These are phyloP conservation scores for Leccinum imitatum DNA, from an alignment of 768 basidiomycete genomes.

Conservation along the genomic window DNA sequence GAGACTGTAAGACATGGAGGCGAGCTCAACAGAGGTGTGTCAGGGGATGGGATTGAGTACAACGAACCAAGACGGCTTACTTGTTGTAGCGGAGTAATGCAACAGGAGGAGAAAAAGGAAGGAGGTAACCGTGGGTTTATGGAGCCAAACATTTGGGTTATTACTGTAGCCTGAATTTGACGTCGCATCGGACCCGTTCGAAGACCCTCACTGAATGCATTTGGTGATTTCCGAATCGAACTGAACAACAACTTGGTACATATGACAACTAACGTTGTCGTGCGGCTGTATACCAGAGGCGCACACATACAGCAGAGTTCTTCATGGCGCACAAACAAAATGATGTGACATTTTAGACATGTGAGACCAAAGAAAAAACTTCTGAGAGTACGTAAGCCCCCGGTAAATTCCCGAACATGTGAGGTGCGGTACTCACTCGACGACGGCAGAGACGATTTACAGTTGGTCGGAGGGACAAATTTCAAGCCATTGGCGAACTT, in stretches of 20 bases:
- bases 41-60: slow-evolving; percentile 1
- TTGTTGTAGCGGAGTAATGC: background rate
- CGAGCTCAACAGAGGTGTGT: slow-evolving; percentile 3
- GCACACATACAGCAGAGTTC: background rate
- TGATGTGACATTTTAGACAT: background rate
- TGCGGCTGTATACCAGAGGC: background rate
- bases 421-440: background rate
- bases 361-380: background rate
- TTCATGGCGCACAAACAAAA: background rate
- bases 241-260: background rate
- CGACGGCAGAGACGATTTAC: background rate
- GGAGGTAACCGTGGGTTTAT: background rate
- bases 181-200: slow-evolving; percentile 5
- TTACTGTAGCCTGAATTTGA: background rate
- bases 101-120: background rate
- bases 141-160: background rate
- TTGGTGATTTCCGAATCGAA: slow-evolving; percentile 13
- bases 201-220: background rate
- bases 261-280: slow-evolving; percentile 6
- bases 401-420: slow-evolving; percentile 2
- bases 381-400: slow-evolving; percentile 14
- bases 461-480: background rate
- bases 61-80: slow-evolving; percentile 4
- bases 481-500: slow-evolving; percentile 1
- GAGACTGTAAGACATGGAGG: slow-evolving; percentile 24